A percentile compares a stretch with the other conserved stretches of the same genome.
These are phyloP conservation scores for Fragaria nilgerrensis DNA, from an alignment of 306 rosid species.

Conservation along the genomic window DNA sequence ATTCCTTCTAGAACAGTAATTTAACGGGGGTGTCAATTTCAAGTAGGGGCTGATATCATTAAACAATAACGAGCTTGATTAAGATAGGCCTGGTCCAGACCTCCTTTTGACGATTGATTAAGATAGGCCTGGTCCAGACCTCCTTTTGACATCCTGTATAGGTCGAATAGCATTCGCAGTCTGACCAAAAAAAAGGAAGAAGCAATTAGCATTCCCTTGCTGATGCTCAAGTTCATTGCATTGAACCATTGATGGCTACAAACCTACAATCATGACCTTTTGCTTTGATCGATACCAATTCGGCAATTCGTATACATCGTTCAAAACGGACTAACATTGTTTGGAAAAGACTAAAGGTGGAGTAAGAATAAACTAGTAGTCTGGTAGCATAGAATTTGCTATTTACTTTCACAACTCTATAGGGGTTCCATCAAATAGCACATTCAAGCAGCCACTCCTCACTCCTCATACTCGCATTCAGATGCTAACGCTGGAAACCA, in stretches of 20 bases:
- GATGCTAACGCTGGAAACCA: slow-evolving; percentile 56
- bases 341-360: neutral
- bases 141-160: neutral
- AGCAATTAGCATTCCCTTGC: neutral
- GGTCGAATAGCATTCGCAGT: neutral
- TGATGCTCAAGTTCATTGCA: neutral
- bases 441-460: neutral
- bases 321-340: neutral
- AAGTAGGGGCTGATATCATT: no score
- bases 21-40: no score
- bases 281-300: neutral
- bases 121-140: no score
- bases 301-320: neutral
- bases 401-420: neutral
- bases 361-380: neutral
- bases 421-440: neutral
- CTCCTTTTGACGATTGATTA: neutral
- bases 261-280: neutral
- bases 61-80: no score
- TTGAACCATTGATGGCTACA: neutral
- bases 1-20: no score
- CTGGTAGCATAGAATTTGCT: neutral
- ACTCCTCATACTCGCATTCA: slow-evolving; percentile 29
- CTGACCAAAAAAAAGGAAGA: neutral
- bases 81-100: no score